Conservation (phyloP, 805 yeast genomes). For the Starmerella stellata region DNA sequence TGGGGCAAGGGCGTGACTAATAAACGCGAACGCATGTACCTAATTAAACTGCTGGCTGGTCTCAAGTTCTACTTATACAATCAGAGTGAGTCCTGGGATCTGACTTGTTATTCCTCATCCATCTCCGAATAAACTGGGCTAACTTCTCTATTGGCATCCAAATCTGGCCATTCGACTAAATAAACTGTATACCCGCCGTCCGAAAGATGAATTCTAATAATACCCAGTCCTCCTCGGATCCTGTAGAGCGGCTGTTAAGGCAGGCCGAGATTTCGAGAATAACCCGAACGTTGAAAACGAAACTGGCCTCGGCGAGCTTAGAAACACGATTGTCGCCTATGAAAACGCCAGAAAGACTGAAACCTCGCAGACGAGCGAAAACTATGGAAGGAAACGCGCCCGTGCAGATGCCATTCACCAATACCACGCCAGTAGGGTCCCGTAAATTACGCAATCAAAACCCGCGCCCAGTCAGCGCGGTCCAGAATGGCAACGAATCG, state of each 20-base stretch:
- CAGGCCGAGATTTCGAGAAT: constrained; percentile 28
- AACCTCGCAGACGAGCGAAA: constrained; percentile 14
- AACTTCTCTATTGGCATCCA: too few species aligned
- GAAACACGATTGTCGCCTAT: constrained; percentile 21
- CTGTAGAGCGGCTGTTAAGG: constrained; percentile 25
- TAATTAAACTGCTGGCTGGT: not conserved
- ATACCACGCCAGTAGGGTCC: not conserved
- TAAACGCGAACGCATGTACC: not conserved
- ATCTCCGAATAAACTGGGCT: too few species aligned
- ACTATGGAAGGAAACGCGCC: constrained; percentile 15
- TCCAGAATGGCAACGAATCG: not conserved
- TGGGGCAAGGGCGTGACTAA: not conserved
- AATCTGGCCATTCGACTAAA: too few species aligned
- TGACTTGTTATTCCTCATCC: too few species aligned
- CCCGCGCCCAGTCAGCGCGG: not conserved
- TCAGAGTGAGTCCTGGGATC: not conserved
- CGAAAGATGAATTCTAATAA: not conserved
- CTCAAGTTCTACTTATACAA: not conserved
- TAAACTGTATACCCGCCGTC: too few species aligned
- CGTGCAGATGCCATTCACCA: constrained; percentile 10
- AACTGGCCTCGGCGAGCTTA: constrained; percentile 27
- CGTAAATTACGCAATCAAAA: not conserved
- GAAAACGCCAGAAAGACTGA: not conserved
- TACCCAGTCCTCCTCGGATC: constrained; percentile 8
- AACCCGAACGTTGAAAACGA: constrained; percentile 26